Evolutionary conservation across 2,329 filamentous ascomycete genomes (phyloP), one percentile per base, ranked within the genome.

Genomic region (Phyllosticta paracitricarpa): DNA sequence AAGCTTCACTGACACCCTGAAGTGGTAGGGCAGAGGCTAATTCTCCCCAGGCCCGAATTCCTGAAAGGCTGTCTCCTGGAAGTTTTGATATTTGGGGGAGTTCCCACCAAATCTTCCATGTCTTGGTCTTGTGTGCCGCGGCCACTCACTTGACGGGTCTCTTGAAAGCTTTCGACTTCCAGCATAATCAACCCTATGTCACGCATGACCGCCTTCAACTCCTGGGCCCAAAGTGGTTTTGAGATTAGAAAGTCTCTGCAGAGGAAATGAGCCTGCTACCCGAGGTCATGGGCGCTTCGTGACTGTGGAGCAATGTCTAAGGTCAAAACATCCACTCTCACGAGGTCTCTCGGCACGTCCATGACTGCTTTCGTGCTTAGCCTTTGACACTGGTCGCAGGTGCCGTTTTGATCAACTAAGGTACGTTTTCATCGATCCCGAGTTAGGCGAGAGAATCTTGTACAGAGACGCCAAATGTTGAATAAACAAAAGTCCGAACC

Each of bases 61-160:
- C 94, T 0, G 94, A 99, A 77, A 82, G 90, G 63, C 84, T 82
- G 69, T 82, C 78, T 54, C 94, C 93, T 0, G 89, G 91, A 1
- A 79, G 74, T 7, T 97, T 93, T 70, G 94, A 99, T 75, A 89
- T 97, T 58, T 89, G 89, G 83, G 93, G 94, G 48, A 91, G 87
- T 71, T 96, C 91, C 22, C 94, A 99, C 75, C 94, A 99, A 76
- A 88, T 99, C 65, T 99, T 99, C 73, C 94, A 99, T 77, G 78
- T 96, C 51, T 82, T 94, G 65, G 92, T 99, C 28, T 79, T 97
- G 17, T 74, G 91, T 63, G 94, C 94, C 0, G 93, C 91, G 0
- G 82, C 83, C 1, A 83, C 88, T 25, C 94, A 99, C 78, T 78
- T 97, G 63, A 86, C 85, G 58, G 92, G 89, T 56, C 81, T 97